phyloP scores from a whole-genome alignment of 225 moss, liverwort and hornwort genomes.

The Straminergon stramineum region DNA sequence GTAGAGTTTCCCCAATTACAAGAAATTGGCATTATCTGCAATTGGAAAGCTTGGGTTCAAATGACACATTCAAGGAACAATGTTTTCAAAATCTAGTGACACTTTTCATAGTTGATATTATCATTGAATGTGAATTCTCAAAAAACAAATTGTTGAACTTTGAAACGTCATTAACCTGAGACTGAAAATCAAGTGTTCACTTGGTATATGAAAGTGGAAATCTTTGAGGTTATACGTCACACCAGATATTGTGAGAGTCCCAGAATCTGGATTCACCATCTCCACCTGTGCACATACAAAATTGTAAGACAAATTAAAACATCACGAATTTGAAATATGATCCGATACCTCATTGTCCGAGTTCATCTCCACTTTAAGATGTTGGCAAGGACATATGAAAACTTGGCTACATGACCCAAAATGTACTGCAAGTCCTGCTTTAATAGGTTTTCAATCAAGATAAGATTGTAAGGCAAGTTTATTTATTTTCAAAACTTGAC shows the following conservation, averaged over 20 bases:
- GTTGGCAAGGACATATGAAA: neutral
- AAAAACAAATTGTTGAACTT: neutral
- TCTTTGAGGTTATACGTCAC: neutral
- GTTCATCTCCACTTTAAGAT: neutral
- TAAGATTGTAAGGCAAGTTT: neutral
- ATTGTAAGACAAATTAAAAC: neutral
- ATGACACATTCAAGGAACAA: neutral
- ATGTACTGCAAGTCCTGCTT: too few relatives aligned
- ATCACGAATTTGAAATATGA: neutral
- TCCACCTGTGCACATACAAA: neutral
- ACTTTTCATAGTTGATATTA: too few relatives aligned
- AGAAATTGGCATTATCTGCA: neutral
- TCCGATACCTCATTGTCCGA: fast-evolving
- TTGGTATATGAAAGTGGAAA: neutral
- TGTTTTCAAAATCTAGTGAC: too few relatives aligned
- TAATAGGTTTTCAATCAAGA: neutral
- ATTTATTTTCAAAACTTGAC: neutral
- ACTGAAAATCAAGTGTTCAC: neutral
- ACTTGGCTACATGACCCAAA: neutral
- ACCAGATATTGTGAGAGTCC: neutral
- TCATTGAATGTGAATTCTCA: neutral
- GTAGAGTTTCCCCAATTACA: neutral
- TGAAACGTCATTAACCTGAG: neutral
- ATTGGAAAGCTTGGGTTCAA: neutral
- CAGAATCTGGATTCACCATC: neutral